phyloP scores from a whole-genome alignment of 2,329 filamentous ascomycete species.

The Blastomyces silverae region DNA sequence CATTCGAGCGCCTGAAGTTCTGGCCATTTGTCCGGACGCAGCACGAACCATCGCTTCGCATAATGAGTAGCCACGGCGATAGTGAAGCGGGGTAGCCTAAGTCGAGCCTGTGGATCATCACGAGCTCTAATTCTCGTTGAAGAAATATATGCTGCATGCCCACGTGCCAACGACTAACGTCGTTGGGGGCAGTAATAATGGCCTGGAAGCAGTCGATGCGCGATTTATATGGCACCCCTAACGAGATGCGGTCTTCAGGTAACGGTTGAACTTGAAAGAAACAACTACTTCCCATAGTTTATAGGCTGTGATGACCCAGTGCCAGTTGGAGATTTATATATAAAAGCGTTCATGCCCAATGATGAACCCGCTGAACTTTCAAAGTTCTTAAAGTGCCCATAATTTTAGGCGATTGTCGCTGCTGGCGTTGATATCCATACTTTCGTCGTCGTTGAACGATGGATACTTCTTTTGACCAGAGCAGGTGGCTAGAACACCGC shows the following conservation, averaged over 20 bases:
- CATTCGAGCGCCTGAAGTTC: background rate
- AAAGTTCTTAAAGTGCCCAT: slow-evolving; percentile 30
- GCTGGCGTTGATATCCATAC: background rate
- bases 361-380: background rate
- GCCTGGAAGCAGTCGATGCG: background rate
- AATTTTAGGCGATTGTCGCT: slow-evolving; percentile 29
- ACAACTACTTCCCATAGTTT: background rate
- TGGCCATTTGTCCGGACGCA: background rate
- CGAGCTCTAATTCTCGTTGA: background rate
- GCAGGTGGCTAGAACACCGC: slow-evolving; percentile 45
- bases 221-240: background rate
- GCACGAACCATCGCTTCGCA: background rate
- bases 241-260: background rate
- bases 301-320: background rate
- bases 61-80: background rate
- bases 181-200: background rate
- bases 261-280: background rate
- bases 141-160: background rate
- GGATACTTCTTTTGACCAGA: slow-evolving; percentile 41
- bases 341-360: background rate
- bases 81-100: background rate
- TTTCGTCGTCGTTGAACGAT: slow-evolving; percentile 19
- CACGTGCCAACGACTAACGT: background rate
- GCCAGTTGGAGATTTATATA: background rate
- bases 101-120: no score